phyloP scores from a whole-genome alignment of 257 asterid species.

The Solanum arcanum region DNA sequence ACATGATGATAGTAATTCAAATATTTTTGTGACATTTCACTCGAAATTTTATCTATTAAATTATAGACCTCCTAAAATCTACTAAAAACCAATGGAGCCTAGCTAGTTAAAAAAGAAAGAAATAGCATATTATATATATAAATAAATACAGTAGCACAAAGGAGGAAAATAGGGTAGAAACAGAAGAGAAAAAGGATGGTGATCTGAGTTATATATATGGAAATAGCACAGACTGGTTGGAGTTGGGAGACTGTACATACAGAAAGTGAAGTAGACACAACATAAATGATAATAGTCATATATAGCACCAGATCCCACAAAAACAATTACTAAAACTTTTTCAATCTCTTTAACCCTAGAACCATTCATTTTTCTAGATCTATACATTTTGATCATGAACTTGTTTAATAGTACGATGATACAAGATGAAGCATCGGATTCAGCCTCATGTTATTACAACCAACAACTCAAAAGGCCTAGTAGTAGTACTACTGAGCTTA shows the following conservation, averaged over 20 bases:
- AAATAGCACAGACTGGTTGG: neutral
- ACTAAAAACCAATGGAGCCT: neutral
- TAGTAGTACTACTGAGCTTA: neutral
- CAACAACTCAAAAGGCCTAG: neutral
- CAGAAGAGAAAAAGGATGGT: neutral
- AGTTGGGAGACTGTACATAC: neutral
- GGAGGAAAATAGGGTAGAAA: neutral
- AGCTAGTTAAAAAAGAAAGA: neutral
- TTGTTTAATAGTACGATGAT: constrained; percentile 30
- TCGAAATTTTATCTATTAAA: too few species aligned
- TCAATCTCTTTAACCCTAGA: neutral
- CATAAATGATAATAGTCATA: neutral
- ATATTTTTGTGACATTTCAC: too few species aligned
- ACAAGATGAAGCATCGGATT: constrained; percentile 3
- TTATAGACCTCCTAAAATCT: neutral
- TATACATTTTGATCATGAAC: constrained; percentile 21
- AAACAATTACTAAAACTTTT: neutral
- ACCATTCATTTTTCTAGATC: neutral
- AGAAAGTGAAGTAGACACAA: neutral
- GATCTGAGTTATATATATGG: neutral
- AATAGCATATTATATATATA: neutral
- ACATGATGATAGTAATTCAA: too few species aligned
- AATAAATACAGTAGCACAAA: neutral
- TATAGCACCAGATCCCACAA: neutral
- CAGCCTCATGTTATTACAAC: neutral